Evolutionary conservation across 2,329 filamentous ascomycete species (phyloP), one percentile per base, ranked within the genome.

Genomic region (Fusarium oligoseptatum): DNA sequence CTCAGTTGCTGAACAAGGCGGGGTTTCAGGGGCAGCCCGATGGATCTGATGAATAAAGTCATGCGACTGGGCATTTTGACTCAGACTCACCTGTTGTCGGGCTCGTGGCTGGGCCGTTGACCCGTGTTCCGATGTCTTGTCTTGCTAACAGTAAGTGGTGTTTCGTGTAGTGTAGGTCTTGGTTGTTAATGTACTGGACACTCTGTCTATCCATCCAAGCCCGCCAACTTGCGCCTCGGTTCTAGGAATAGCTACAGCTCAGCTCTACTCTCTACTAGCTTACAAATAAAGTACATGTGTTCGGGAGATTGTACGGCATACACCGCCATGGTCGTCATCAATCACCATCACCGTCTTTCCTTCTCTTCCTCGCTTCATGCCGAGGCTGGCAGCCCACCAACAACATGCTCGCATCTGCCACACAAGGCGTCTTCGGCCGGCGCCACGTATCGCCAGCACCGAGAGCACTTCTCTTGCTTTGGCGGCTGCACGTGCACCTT

Each of bases 381-480:
- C 52, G 60, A 70, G 48, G 50, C 57, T 50, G 75, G 52, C 27
- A 69, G 52, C 60, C 68, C 68, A 43, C 72, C 66, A 41, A 96
- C 88, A 39, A 92, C 90, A 14, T 90, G 88, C 34, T 92, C 90
- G 81, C 96, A 98, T 79, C 95, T 87, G 58, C 82, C 83, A 82
- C 96, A 98, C 20, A 97, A 84, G 43, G 85, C 82, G 20, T 93
- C 90, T 76, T 92, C 88, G 57, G 84, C 83, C n/a, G 88, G 85
- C n/a, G 93, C 92, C 27, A 93, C 88, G 82, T 94, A 97, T 71
- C 93, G 90, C 97, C 97, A 99, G 84, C 97, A 99, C 60, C 97
- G 88, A 1, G 90, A 88, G 81, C 97, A 99, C 82, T 98, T 99
- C 56, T 87, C 84, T 14, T 86, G 78, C 75, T 77, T 81, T 1